These are phyloP conservation scores for Quercus lobata DNA, from an alignment of 331 rosid species.

Conservation along the genomic window DNA sequence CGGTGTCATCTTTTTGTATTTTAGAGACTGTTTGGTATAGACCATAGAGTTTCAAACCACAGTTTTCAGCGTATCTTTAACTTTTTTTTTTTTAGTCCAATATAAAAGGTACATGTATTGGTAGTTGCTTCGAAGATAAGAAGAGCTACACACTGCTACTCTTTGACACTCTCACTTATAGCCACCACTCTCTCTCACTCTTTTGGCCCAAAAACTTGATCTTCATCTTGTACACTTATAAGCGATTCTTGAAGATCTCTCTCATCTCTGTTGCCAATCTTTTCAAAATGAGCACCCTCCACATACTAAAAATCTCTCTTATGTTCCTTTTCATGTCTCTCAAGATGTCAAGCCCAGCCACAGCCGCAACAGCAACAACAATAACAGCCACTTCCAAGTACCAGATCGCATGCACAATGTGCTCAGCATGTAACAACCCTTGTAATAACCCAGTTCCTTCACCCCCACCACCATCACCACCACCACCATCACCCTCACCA, in stretches of 20 bases:
- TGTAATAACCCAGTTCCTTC: constrained; percentile 42
- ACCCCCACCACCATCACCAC: constrained; percentile 30
- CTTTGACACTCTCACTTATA: not conserved
- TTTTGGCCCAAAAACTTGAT: not conserved
- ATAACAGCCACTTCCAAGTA: constrained; percentile 30
- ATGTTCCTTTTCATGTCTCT: not conserved
- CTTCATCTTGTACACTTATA: not conserved
- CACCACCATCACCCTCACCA: constrained; percentile 39
- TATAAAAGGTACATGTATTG: not conserved
- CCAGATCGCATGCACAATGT: constrained; percentile 94
- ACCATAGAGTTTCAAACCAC: no score
- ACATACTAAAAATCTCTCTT: not conserved
- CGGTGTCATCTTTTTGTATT: constrained; percentile 6
- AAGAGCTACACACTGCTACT: not conserved
- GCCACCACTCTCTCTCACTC: not conserved
- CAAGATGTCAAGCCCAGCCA: no score
- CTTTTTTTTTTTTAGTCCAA: not conserved
- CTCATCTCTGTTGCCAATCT: not conserved
- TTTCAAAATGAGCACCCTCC: constrained; percentile 29
- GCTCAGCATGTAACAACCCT: constrained; percentile 80
- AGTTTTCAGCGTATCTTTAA: no score
- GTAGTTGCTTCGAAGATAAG: constrained; percentile 12
- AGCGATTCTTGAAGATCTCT: not conserved
- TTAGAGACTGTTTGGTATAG: no score
- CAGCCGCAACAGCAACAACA: constrained; percentile 12